Percentiles rank a stretch among this genome's conserved stretches.
Conservation (phyloP, 208 protist genomes). For the Spongospora subterranea region DNA sequence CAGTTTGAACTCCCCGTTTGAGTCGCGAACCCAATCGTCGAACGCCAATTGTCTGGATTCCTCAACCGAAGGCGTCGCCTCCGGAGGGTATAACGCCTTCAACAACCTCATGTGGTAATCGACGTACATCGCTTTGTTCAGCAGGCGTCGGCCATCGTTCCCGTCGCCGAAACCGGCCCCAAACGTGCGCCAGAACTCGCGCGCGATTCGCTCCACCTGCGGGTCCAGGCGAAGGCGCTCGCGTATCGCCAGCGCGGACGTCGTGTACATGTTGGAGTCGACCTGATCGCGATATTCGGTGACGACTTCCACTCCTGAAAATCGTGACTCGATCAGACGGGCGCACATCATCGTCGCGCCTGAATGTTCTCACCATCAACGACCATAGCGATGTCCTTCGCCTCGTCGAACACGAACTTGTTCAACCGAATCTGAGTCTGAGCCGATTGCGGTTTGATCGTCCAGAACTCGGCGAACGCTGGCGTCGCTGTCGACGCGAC, state of each 20-base stretch:
- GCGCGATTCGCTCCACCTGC: background rate
- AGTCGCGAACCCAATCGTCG: conserved; percentile 16
- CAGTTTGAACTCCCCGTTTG: background rate
- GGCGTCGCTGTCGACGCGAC: background rate
- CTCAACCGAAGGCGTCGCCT: background rate
- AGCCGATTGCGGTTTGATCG: background rate
- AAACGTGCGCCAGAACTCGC: background rate
- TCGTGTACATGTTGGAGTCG: conserved; percentile 52
- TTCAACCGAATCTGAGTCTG: background rate
- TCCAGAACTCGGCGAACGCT: conserved; percentile 50
- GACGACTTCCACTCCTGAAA: background rate
- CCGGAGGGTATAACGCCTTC: conserved; percentile 4
- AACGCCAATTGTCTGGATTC: background rate
- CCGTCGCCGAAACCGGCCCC: background rate
- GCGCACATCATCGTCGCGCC: background rate
- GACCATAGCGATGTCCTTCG: background rate
- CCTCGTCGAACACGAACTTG: conserved; percentile 40
- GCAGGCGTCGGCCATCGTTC: background rate
- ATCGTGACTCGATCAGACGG: background rate
- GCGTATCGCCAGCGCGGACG: background rate
- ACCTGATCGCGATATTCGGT: conserved; percentile 12
- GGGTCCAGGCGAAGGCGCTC: background rate
- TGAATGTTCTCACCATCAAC: conserved; percentile 22
- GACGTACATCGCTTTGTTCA: background rate
- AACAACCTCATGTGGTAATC: conserved; percentile 29